A percentile compares a stretch with the other conserved stretches of the same genome.
Evolutionary conservation across 768 basidiomycete species (phyloP).

Genomic region (Agaricus blazei): DNA sequence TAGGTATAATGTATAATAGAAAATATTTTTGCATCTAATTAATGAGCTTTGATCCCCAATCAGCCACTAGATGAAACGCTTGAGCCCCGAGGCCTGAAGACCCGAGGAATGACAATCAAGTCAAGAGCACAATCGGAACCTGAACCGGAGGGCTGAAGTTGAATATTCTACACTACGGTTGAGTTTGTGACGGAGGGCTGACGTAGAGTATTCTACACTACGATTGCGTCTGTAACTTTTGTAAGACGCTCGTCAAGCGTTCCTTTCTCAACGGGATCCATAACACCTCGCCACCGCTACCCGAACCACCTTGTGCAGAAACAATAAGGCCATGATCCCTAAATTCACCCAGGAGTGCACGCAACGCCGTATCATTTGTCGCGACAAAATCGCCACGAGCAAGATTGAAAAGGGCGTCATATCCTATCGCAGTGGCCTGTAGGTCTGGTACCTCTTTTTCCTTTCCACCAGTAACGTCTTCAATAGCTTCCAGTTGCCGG

Average conservation of each 20-base stretch:
- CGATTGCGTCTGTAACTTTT: conserved; percentile 14
- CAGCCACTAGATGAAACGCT: no score
- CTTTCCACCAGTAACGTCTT: conserved; percentile 19
- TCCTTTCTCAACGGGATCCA: conserved; percentile 90
- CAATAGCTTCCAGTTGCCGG: conserved; percentile 62
- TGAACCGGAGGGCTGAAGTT: no score
- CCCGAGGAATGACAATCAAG: no score
- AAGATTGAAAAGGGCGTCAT: conserved; percentile 64
- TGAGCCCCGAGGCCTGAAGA: no score
- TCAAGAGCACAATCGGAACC: no score
- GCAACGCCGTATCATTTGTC: conserved; percentile 78
- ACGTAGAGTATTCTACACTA: not conserved
- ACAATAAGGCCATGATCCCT: conserved; percentile 87
- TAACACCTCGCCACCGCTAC: conserved; percentile 51
- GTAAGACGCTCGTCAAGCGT: conserved; percentile 48
- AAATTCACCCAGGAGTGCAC: conserved; percentile 84
- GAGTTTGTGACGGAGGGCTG: no score
- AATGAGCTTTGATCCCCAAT: no score
- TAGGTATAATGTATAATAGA: no score
- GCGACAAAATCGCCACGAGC: conserved; percentile 86
- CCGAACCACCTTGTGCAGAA: conserved; percentile 34
- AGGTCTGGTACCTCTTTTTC: conserved; percentile 28
- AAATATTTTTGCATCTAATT: no score
- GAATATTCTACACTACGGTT: no score
- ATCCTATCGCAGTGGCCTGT: conserved; percentile 53